These are phyloP conservation scores for Pichia thaimueangensis DNA, from an alignment of 805 yeast species.

Conservation along the genomic window DNA sequence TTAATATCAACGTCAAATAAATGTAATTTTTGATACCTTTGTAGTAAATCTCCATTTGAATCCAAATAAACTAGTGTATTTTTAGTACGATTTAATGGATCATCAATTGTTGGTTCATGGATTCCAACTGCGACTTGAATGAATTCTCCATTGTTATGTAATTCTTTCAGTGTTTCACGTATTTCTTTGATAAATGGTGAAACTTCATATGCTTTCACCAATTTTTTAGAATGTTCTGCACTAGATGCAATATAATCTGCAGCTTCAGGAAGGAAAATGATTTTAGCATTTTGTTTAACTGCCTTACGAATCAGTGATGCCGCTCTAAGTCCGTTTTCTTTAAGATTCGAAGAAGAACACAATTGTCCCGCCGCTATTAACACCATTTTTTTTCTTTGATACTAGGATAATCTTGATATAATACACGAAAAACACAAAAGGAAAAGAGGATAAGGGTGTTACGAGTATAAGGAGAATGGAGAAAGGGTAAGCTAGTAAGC, in stretches of 20 bases:
- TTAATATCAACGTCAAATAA: constrained; percentile 81
- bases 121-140: constrained; percentile 78
- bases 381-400: constrained; percentile 36
- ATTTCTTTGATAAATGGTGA: constrained; percentile 39
- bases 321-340: constrained; percentile 54
- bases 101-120: constrained; percentile 60
- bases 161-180: constrained; percentile 37
- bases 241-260: constrained; percentile 77
- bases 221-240: constrained; percentile 53
- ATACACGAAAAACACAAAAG: too few relatives aligned
- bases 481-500: too few relatives aligned
- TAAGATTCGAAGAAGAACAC: constrained; percentile 61
- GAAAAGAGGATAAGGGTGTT: not conserved
- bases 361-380: constrained; percentile 82
- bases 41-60: constrained; percentile 54
- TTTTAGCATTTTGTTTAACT: constrained; percentile 49
- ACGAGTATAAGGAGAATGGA: too few relatives aligned
- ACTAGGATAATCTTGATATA: too few relatives aligned
- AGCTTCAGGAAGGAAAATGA: constrained; percentile 89
- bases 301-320: constrained; percentile 60
- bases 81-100: constrained; percentile 40
- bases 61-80: constrained; percentile 73
- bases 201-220: constrained; percentile 45
- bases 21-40: constrained; percentile 80
- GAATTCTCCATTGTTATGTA: constrained; percentile 34